Evolutionary conservation across 2,329 filamentous ascomycete genomes (phyloP).

Genomic region (Colletotrichum sp.): DNA sequence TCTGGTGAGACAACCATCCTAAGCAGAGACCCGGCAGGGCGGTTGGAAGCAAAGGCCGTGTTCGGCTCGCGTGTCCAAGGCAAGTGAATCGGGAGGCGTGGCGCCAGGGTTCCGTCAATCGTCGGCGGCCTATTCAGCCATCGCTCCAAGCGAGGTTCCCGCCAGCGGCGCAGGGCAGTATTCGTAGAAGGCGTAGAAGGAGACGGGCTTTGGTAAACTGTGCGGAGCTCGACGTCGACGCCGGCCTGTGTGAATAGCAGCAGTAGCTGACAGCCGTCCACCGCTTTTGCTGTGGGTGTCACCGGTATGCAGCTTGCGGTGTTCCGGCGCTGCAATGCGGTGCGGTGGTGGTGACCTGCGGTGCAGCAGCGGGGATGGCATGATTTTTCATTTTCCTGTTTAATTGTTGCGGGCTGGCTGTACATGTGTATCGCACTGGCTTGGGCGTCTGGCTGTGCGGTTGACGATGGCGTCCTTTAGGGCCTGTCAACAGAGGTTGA

Average conservation of each 20-base stretch:
- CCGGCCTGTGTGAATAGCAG: not conserved
- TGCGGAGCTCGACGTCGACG: not conserved
- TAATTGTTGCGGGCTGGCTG: not conserved
- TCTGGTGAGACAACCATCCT: not conserved
- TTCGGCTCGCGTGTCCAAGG: constrained; percentile 11
- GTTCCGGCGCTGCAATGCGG: not conserved
- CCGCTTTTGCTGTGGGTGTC: not conserved
- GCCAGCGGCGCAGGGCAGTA: not conserved
- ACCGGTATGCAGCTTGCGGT: constrained; percentile 8
- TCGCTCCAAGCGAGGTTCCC: not conserved
- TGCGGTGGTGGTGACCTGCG: not conserved
- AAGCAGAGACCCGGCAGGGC: not conserved
- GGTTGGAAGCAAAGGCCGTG: not conserved
- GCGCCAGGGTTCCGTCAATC: constrained; percentile 12
- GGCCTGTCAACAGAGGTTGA: not conserved
- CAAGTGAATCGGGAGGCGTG: constrained; percentile 13
- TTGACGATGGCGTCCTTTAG: not conserved
- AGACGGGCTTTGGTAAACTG: not conserved
- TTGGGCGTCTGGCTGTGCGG: not conserved
- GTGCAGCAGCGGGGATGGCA: constrained; percentile 15
- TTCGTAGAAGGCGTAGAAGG: not conserved
- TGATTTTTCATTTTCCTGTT: not conserved
- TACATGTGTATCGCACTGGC: not conserved
- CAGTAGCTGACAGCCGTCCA: not conserved
- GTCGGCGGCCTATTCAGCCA: constrained; percentile 10